Evolutionary conservation across 371 early-diverging fungal genomes (phyloP).

Genomic region (Capillidium heterosporum): DNA sequence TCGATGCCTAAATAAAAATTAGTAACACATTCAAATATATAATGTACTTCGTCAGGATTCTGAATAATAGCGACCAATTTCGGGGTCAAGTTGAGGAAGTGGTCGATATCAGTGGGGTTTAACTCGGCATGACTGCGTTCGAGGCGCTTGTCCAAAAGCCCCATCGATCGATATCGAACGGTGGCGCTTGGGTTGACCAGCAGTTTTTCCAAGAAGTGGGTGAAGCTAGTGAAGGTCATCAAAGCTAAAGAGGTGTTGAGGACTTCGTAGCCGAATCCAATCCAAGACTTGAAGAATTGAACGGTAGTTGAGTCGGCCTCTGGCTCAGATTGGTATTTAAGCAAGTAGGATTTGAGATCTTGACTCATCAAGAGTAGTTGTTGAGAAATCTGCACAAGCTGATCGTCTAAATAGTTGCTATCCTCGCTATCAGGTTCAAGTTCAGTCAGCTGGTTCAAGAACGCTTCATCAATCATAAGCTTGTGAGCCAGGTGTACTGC

Average conservation of each 20-base stretch:
- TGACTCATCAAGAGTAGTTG: constrained; percentile 26
- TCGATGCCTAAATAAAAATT: too few species aligned
- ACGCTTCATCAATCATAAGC: constrained; percentile 33
- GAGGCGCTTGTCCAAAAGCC: constrained; percentile 52
- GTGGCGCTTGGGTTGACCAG: constrained; percentile 39
- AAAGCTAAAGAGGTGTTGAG: constrained; percentile 56
- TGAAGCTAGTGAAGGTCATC: constrained; percentile 52
- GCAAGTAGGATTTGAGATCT: constrained; percentile 1
- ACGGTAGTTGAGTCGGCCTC: constrained; percentile 7
- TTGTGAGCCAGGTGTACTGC: constrained; percentile 1
- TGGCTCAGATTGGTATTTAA: not conserved
- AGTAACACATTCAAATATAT: too few species aligned
- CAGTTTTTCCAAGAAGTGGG: constrained; percentile 42
- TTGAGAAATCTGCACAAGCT: constrained; percentile 28
- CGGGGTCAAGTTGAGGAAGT: constrained; percentile 23
- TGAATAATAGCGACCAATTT: constrained; percentile 22
- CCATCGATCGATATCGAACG: constrained; percentile 65
- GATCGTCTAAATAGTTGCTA: constrained; percentile 23
- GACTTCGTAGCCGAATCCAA: constrained; percentile 44
- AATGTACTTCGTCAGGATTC: constrained; percentile 24
- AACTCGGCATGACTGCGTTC: constrained; percentile 2
- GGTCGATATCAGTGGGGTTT: constrained; percentile 19
- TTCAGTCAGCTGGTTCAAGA: constrained; percentile 32
- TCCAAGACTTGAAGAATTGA: constrained; percentile 38
- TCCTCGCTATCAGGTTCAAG: constrained; percentile 17